A percentile compares a stretch with the other conserved stretches of the same genome.
Conservation (phyloP, 345 rosid genomes). For the Firmiana major region DNA sequence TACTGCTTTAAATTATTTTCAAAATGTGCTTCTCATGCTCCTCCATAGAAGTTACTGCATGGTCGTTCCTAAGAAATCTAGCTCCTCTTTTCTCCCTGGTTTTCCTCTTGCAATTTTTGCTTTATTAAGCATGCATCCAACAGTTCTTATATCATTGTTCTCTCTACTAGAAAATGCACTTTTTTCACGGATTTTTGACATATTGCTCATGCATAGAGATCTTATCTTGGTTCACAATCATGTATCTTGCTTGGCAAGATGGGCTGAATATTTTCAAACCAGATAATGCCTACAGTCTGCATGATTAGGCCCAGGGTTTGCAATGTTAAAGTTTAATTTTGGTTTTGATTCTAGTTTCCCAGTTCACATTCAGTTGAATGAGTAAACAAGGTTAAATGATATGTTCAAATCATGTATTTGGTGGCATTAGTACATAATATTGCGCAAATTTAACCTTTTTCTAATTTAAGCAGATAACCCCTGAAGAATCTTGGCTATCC, state of each 20-base stretch:
- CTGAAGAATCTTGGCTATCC: slow-evolving; percentile 86
- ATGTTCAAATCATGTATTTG: neutral
- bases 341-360: neutral
- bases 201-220: neutral
- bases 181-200: neutral
- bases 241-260: neutral
- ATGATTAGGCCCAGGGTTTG: neutral
- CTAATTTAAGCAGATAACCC: slow-evolving; percentile 50
- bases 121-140: neutral
- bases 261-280: neutral
- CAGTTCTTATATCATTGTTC: neutral
- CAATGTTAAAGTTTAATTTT: neutral
- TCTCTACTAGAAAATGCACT: neutral
- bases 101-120: neutral
- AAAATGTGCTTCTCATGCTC: neutral
- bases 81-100: neutral
- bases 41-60: neutral
- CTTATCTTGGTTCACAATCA: neutral
- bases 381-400: neutral
- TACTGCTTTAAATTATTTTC: neutral
- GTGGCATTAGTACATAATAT: neutral
- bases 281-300: neutral
- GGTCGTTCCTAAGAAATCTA: neutral
- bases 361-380: neutral
- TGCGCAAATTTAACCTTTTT: neutral